Base-by-base conservation (phyloP, 192 early-diverging fungal genomes). In the Funneliformis mosseae region DNA sequence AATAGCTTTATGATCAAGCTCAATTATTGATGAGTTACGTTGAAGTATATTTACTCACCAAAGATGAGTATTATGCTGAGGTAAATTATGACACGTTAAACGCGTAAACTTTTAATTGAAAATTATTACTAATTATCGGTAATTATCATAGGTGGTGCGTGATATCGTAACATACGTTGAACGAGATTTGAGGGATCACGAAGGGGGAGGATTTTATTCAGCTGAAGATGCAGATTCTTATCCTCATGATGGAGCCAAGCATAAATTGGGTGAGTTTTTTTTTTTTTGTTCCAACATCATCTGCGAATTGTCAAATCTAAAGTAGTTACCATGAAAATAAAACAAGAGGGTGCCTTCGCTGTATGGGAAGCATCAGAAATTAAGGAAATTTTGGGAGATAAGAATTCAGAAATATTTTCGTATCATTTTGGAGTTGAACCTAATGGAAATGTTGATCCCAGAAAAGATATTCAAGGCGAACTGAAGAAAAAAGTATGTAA, bases 151-250 rank as follows among this genome's bases (percentile, higher is more conserved):
- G 84, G 50, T 84, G 21, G 84, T 81, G 2, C 68, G 83, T 9
- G 91, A 92, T 67, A 92, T 92, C 73, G 59, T 92, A 33, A 81
- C 64, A 1, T 92, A 92, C 68, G 88, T 91, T 10, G 78, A 68
- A 43, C 83, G 87, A 4, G 88, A 92, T 82, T 79, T 92, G 21
- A 71, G 74, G 25, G 81, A 86, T 64, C 60, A 85, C 8, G 68
- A 84, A 8, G 88, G 68, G 21, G 75, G 89, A 3, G 91, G 86
- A 0, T 92, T 92, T 70, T 92, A 89, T 76, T 91, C 87, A 28
- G 91, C 90, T 21, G 89, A 92, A 83, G 91, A 92, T 81, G 91
- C 91, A 12, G 91, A 92, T 82, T 91, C 90, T 5, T 71, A 84
- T 39, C 88, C 90, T 18, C 76, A 71, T n/a, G 67, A 78, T 9